Percentiles rank a stretch among this genome's conserved stretches.
These are phyloP conservation scores for Anthracocystis setariae DNA, from an alignment of 1,284 basidiomycete genomes.

Conservation along the genomic window DNA sequence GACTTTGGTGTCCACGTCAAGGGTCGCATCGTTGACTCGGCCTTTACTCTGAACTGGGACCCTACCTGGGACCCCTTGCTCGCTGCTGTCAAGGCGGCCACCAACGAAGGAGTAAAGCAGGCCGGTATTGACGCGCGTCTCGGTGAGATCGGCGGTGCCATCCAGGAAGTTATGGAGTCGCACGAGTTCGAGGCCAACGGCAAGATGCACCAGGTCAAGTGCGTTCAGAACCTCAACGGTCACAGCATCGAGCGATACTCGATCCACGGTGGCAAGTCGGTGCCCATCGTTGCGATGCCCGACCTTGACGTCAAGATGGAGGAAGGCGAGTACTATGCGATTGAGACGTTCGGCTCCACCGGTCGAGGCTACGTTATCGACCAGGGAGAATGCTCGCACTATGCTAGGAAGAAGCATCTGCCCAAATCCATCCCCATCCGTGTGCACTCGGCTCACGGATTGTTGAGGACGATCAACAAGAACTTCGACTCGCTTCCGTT, in stretches of 20 bases:
- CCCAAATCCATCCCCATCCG: constrained; percentile 74
- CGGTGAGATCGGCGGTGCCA: constrained; percentile 88
- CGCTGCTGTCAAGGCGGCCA: constrained; percentile 91
- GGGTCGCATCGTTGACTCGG: constrained; percentile 92
- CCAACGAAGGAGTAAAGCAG: constrained; percentile 79
- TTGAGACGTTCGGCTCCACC: constrained; percentile 98
- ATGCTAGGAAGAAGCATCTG: constrained; percentile 75
- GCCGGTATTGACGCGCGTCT: constrained; percentile 95
- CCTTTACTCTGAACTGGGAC: constrained; percentile 91
- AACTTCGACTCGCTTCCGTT: constrained; percentile 96
- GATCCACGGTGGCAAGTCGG: constrained; percentile 76
- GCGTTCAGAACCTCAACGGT: constrained; percentile 66
- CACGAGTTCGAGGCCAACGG: constrained; percentile 94
- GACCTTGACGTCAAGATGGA: constrained; percentile 95
- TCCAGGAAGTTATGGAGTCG: constrained; percentile 99
- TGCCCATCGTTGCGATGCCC: constrained; percentile 82
- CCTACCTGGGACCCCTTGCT: constrained; percentile 89
- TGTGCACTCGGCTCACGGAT: constrained; percentile 79
- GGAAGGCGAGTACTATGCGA: constrained; percentile 98
- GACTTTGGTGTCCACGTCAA: constrained; percentile 97
- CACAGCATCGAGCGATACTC: constrained; percentile 65
- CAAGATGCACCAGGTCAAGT: constrained; percentile 76
- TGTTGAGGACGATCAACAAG: constrained; percentile 88
- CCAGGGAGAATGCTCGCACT: constrained; percentile 89
- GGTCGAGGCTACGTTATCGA: constrained; percentile 94